Conservation (phyloP, 257 asterid species). For the Cynanchum wilfordii region DNA sequence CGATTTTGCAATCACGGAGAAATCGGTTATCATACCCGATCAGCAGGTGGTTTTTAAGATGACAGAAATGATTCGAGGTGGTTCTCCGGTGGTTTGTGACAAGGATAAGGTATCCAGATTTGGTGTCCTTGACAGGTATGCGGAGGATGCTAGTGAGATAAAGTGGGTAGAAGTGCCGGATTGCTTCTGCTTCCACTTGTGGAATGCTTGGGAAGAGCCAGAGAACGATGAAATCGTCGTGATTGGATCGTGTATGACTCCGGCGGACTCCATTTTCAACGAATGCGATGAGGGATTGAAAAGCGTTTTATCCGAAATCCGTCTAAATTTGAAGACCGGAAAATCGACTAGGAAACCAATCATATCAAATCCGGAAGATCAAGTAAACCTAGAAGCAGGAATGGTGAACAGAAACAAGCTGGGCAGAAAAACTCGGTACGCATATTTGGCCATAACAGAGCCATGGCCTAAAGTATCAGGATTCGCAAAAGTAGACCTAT, state of each 20-base stretch:
- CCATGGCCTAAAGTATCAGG: conserved; percentile 99
- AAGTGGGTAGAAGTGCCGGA: conserved; percentile 84
- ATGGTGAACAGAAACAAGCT: conserved; percentile 91
- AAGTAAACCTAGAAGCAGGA: conserved; percentile 90
- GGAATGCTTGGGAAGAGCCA: conserved; percentile 99
- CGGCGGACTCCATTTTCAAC: conserved; percentile 91
- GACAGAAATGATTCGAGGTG: conserved; percentile 87
- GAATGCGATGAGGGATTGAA: conserved; percentile 78
- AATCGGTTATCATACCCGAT: conserved; percentile 69
- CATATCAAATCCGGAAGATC: conserved; percentile 41
- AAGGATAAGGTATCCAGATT: conserved; percentile 57
- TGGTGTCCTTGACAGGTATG: conserved; percentile 65
- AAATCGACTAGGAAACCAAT: conserved; percentile 58
- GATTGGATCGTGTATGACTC: conserved; percentile 99
- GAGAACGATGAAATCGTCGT: conserved; percentile 74
- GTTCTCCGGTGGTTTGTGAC: conserved; percentile 88
- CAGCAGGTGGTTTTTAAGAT: conserved; percentile 94
- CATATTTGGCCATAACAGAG: conserved; percentile 85
- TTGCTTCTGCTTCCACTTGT: conserved; percentile 90
- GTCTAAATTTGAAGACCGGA: conserved; percentile 71
- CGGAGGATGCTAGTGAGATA: conserved; percentile 34
- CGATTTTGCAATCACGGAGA: conserved; percentile 94
- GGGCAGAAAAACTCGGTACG: conserved; percentile 74
- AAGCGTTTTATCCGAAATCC: conserved; percentile 82
- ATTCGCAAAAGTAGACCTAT: conserved; percentile 81